These are phyloP conservation scores for Phialophora expanda DNA, from an alignment of 2,329 filamentous ascomycete genomes.

Conservation along the genomic window DNA sequence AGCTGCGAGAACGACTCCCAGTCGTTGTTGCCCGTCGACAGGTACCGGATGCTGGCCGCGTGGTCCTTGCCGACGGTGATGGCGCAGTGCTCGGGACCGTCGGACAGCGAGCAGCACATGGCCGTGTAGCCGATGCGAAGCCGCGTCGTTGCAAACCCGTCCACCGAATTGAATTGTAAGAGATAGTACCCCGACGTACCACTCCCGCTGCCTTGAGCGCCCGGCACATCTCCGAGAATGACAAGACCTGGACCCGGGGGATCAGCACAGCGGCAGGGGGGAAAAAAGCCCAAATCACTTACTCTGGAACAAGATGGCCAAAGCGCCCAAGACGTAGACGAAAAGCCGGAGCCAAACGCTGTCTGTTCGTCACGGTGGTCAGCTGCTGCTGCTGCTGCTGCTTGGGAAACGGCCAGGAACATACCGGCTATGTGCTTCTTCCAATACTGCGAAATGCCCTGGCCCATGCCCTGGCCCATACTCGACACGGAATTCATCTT, in stretches of 20 bases:
- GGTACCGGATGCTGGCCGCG: background rate
- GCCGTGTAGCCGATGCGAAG: constrained; percentile 21
- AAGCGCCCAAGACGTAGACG: background rate
- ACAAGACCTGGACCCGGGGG: background rate
- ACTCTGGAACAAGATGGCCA: background rate
- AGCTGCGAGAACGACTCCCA: background rate
- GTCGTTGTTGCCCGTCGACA: background rate
- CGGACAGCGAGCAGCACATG: constrained; percentile 20
- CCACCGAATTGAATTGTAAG: background rate
- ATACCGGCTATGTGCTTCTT: background rate
- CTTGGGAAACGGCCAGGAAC: too few species aligned
- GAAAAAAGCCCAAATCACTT: background rate
- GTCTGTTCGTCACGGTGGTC: background rate
- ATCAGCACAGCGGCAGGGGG: background rate
- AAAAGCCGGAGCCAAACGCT: background rate
- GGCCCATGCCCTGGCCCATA: background rate
- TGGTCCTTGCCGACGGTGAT: constrained; percentile 24
- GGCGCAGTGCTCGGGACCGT: constrained; percentile 19
- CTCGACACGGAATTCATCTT: background rate
- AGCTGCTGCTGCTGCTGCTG: background rate
- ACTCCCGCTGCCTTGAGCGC: background rate
- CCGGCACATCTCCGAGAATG: background rate
- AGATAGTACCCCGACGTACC: background rate
- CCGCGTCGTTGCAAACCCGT: constrained; percentile 9
- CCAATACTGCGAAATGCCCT: background rate